Evolutionary conservation across 1,284 basidiomycete species (phyloP), one percentile per base, ranked within the genome.

Genomic region (Ustilago vetiveriae): DNA sequence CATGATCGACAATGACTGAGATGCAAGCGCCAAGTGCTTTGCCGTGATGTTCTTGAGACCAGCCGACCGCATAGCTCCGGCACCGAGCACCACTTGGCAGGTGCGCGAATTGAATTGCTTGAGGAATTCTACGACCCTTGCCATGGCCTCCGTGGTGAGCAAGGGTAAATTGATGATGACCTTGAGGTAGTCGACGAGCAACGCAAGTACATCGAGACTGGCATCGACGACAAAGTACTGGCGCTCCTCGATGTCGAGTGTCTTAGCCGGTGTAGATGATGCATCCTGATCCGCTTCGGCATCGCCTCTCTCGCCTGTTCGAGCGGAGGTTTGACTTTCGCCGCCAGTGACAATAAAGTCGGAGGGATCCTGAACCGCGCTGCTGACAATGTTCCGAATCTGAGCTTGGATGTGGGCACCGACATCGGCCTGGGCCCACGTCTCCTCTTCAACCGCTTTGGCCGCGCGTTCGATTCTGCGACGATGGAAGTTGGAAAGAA

Each of bases 41-140:
- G 96, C 95, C 0, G 95, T 98, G 80, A 99, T 99, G 82, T 98
- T 97, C 83, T 94, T 98, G 72, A 99, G 84, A 7, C 95, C 95
- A 2, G 95, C 95, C 13, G 92, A 95, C 36, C 94, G 87, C 93
- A 98, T 97, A 9, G 96, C 95, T 7, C 95, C 95, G 1, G 96
- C 95, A 6, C 95, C 95, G 2, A 99, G 86, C 1, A 98, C 95
- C 37, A 98, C 94, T 82, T 98, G 95, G 83, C 96, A 99, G 1
- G 93, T 97, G 65, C 95, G 86, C 37, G 96, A 98, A 83, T 99
- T 99, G 86, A 97, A 98, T 85, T 72, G 51, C 60, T 73, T 98
- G 66, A 98, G 85, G 78, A 96, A 95, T 82, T 98, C 96, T 73
- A 98, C 92, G 14, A 94, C 87, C 36, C 92, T 88, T 56, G 89